A percentile compares a stretch with the other conserved stretches of the same genome.
Evolutionary conservation across 1,139 yeast species (phyloP).

Genomic region (Petasospora rhodanensis): DNA sequence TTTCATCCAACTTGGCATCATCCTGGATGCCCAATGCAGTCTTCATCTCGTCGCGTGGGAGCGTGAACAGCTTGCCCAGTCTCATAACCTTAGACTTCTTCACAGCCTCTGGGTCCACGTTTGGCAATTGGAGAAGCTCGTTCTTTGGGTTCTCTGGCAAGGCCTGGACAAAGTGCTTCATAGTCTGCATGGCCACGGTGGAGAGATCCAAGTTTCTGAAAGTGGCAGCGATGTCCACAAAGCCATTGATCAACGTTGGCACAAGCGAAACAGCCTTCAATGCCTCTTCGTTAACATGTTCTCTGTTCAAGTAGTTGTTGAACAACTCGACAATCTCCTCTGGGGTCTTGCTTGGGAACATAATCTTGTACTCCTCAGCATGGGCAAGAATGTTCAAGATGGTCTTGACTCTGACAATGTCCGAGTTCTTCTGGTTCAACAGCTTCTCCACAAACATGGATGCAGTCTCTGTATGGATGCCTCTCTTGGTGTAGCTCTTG

Average conservation of each 20-base stretch:
- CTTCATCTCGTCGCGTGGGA: conserved; percentile 50
- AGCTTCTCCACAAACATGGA: conserved; percentile 59
- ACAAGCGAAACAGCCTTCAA: conserved; percentile 57
- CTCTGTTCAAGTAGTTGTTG: conserved; percentile 53
- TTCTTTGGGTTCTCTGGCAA: conserved; percentile 54
- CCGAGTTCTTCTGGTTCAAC: conserved; percentile 74
- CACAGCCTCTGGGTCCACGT: conserved; percentile 46
- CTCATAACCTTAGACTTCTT: conserved; percentile 45
- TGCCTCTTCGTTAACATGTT: conserved; percentile 33
- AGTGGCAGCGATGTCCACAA: conserved; percentile 74
- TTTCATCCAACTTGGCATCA: conserved; percentile 39
- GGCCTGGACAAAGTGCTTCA: conserved; percentile 76
- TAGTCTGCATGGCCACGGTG: conserved; percentile 57
- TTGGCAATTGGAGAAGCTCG: conserved; percentile 79
- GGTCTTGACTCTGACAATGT: conserved; percentile 52
- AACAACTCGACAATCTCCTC: conserved; percentile 49
- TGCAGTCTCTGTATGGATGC: conserved; percentile 81
- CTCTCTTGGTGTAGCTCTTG: conserved; percentile 75
- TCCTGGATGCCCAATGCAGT: conserved; percentile 54
- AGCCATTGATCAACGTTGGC: conserved; percentile 64
- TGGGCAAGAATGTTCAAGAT: conserved; percentile 59
- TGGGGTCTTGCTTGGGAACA: conserved; percentile 34
- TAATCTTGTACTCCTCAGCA: conserved; percentile 56
- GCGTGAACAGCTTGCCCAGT: conserved; percentile 62
- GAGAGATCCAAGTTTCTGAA: conserved; percentile 73